These are phyloP conservation scores for Urtica urens DNA, from an alignment of 306 rosid species.

Conservation along the genomic window DNA sequence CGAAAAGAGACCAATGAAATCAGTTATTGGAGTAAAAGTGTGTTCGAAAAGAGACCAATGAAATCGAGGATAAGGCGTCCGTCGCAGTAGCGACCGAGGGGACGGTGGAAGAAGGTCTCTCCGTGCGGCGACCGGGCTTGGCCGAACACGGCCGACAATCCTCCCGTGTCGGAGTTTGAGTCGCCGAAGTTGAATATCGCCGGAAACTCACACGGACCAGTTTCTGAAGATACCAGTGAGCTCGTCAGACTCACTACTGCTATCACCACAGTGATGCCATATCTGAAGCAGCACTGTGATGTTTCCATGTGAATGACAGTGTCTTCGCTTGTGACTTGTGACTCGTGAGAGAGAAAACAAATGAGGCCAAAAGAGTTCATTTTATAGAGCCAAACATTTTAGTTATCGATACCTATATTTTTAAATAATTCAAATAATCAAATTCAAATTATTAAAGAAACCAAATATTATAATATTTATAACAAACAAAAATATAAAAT, in stretches of 20 bases:
- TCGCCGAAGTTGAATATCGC: slow-evolving; percentile 88
- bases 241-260: too few relatives aligned
- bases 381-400: too few relatives aligned
- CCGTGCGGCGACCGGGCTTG: slow-evolving; percentile 63
- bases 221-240: too few relatives aligned
- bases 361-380: too few relatives aligned
- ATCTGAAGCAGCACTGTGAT: slow-evolving; percentile 2
- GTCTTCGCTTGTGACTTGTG: neutral
- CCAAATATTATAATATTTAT: too few relatives aligned
- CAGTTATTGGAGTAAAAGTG: neutral
- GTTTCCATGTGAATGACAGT: slow-evolving; percentile 7
- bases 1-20: too few relatives aligned
- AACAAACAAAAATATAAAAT: too few relatives aligned
- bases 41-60: slow-evolving; percentile 35
- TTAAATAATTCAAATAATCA: too few relatives aligned
- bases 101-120: slow-evolving; percentile 41
- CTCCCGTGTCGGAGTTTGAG: slow-evolving; percentile 92
- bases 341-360: too few relatives aligned
- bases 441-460: too few relatives aligned
- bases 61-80: slow-evolving; percentile 76
- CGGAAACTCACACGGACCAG: slow-evolving; percentile 41
- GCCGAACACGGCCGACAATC: slow-evolving; percentile 81
- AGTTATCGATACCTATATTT: too few relatives aligned
- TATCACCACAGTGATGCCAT: slow-evolving; percentile 10
- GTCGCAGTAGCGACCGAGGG: slow-evolving; percentile 59